phyloP scores from a whole-genome alignment of 2,329 filamentous ascomycete species.

The Microascus cirrosus region DNA sequence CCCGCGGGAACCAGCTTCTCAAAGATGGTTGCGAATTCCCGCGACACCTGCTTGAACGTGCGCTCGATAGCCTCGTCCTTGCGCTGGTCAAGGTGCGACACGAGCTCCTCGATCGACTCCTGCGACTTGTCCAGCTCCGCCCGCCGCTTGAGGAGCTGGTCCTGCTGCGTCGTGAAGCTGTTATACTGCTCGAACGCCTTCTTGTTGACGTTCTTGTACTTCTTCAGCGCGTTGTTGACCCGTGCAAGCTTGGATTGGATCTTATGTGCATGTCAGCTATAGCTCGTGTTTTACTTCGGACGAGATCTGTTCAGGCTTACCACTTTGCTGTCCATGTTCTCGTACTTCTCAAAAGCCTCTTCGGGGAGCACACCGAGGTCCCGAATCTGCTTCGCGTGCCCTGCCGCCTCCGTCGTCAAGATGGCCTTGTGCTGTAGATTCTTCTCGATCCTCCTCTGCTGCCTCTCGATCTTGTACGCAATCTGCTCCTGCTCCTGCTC shows the following conservation, averaged over 20 bases:
- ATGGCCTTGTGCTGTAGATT: constrained; percentile 80
- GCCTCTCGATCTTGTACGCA: constrained; percentile 65
- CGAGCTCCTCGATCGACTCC: constrained; percentile 80
- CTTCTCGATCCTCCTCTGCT: constrained; percentile 86
- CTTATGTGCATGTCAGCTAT: constrained; percentile 17
- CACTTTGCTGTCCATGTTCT: constrained; percentile 66
- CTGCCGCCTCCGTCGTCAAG: constrained; percentile 63
- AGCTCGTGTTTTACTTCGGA: not conserved
- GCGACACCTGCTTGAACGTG: constrained; percentile 95
- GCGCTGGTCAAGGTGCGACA: constrained; percentile 81
- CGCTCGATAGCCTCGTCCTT: constrained; percentile 98
- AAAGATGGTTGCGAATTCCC: constrained; percentile 87
- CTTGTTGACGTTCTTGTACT: constrained; percentile 97
- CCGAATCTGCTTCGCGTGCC: constrained; percentile 80
- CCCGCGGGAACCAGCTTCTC: constrained; percentile 91
- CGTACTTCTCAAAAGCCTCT: constrained; percentile 86
- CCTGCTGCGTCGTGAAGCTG: constrained; percentile 87
- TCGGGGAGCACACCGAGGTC: constrained; percentile 89
- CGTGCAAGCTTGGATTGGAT: constrained; percentile 67
- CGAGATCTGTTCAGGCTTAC: constrained; percentile 30
- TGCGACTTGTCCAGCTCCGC: constrained; percentile 82
- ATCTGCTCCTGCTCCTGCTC: constrained; percentile 67
- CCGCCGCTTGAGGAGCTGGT: constrained; percentile 72
- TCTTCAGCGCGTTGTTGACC: constrained; percentile 86
- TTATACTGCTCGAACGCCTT: constrained; percentile 99